Conservation (phyloP, 305 asterid species). For the Solanum hybrid region DNA sequence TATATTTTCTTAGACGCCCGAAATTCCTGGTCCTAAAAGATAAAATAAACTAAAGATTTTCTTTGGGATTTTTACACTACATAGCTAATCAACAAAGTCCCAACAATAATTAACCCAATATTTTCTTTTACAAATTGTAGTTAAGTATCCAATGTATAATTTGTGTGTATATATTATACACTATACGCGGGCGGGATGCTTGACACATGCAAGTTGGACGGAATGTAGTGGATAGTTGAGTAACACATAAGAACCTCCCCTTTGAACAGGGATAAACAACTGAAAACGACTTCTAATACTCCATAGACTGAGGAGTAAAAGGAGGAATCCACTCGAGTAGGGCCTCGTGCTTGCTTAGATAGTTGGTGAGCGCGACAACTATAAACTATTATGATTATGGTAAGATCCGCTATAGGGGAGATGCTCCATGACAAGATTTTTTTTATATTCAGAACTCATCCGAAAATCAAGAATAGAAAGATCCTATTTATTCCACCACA, state of each 20-base stretch:
- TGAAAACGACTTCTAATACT: neutral
- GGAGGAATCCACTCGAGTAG: neutral
- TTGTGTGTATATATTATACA: neutral
- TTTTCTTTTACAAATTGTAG: neutral
- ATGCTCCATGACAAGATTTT: neutral
- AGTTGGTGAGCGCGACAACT: neutral
- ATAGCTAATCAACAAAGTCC: neutral
- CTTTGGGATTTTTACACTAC: neutral
- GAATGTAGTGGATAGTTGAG: neutral
- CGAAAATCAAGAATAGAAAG: neutral
- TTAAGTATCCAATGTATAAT: neutral
- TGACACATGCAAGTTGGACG: neutral
- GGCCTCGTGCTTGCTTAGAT: neutral
- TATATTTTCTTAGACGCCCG: neutral
- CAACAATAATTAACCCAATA: neutral
- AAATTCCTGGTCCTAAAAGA: neutral
- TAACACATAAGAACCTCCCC: neutral
- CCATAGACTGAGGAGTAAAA: neutral
- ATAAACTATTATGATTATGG: neutral
- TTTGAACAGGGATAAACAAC: neutral
- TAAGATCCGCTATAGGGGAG: neutral
- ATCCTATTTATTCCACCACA: neutral
- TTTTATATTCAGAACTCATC: neutral
- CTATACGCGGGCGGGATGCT: neutral
- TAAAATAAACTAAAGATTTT: neutral